These are phyloP conservation scores for Phytophthora crassamura DNA, from an alignment of 352 stramenopile species.

Conservation along the genomic window DNA sequence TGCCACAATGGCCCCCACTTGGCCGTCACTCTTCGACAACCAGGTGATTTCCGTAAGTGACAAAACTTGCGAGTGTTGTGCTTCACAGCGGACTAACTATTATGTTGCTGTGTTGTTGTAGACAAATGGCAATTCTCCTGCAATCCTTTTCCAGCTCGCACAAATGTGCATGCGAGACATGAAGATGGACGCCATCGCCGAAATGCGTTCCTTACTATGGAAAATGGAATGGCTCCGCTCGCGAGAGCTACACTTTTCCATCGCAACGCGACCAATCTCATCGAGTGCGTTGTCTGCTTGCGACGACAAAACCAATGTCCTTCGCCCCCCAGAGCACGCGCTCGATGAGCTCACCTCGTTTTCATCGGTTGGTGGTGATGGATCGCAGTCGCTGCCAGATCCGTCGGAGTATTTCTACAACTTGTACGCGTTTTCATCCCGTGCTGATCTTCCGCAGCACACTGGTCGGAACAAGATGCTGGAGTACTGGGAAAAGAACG, in stretches of 20 bases:
- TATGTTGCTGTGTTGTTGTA: conserved; percentile 20
- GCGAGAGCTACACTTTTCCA: conserved; percentile 44
- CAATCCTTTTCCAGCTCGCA: conserved; percentile 67
- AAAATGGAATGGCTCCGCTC: conserved; percentile 57
- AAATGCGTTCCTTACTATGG: conserved; percentile 44
- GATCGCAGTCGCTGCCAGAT: neutral
- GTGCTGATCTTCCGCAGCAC: conserved; percentile 66
- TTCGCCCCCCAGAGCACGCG: conserved; percentile 25
- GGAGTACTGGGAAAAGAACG: conserved; percentile 88
- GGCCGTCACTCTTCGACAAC: conserved; percentile 70
- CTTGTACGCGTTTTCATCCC: conserved; percentile 72
- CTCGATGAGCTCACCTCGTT: conserved; percentile 21
- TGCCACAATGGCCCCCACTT: conserved; percentile 46
- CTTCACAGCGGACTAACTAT: neutral
- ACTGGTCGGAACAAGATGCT: conserved; percentile 82
- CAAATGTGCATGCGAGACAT: conserved; percentile 56
- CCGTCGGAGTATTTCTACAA: conserved; percentile 72
- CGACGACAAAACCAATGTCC: conserved; percentile 42
- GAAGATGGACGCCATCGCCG: conserved; percentile 45
- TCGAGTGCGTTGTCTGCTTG: conserved; percentile 37
- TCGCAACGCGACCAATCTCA: conserved; percentile 57
- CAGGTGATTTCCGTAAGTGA: conserved; percentile 60
- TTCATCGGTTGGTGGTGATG: conserved; percentile 9
- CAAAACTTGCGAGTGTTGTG: neutral
- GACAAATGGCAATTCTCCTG: conserved; percentile 66